phyloP scores from a whole-genome alignment of 1,284 basidiomycete species.

The Fomitopsis schrenkii region DNA sequence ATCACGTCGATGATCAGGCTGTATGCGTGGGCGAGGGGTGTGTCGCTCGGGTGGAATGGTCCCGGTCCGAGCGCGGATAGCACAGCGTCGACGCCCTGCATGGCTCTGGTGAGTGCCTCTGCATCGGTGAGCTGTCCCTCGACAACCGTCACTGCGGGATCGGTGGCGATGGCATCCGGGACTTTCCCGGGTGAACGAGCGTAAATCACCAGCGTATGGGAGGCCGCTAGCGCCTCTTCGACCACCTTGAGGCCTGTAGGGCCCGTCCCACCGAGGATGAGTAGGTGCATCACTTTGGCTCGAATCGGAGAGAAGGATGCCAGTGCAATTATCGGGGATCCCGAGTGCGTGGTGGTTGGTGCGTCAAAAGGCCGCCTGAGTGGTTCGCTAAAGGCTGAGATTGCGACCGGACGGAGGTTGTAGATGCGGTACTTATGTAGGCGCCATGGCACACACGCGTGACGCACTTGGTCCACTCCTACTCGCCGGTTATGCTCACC shows the following conservation, averaged over 20 bases:
- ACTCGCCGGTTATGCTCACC: too few species aligned
- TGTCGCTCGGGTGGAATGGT: slow-evolving; percentile 38
- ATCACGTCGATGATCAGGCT: slow-evolving; percentile 49
- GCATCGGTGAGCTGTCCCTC: slow-evolving; percentile 53
- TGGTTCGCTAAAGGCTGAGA: too few species aligned
- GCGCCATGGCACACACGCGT: too few species aligned
- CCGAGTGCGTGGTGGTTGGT: background rate
- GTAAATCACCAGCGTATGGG: slow-evolving; percentile 51
- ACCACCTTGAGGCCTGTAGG: slow-evolving; percentile 50
- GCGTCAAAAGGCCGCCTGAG: background rate
- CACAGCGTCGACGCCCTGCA: slow-evolving; percentile 55
- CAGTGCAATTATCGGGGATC: background rate
- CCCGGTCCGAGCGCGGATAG: slow-evolving; percentile 64
- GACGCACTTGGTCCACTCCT: too few species aligned
- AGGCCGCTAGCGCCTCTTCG: slow-evolving; percentile 43
- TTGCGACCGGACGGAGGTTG: too few species aligned
- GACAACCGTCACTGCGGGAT: slow-evolving; percentile 43
- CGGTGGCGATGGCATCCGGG: slow-evolving; percentile 40
- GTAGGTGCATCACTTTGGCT: slow-evolving; percentile 23
- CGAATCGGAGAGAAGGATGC: background rate
- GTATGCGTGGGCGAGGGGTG: slow-evolving; percentile 61
- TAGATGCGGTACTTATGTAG: too few species aligned
- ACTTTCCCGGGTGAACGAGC: slow-evolving; percentile 60
- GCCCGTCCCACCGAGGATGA: slow-evolving; percentile 54
- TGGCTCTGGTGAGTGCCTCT: slow-evolving; percentile 42